Evolutionary conservation across 306 rosid species (phyloP), one percentile per base, ranked within the genome.

Genomic region (Inga leiocalycina): DNA sequence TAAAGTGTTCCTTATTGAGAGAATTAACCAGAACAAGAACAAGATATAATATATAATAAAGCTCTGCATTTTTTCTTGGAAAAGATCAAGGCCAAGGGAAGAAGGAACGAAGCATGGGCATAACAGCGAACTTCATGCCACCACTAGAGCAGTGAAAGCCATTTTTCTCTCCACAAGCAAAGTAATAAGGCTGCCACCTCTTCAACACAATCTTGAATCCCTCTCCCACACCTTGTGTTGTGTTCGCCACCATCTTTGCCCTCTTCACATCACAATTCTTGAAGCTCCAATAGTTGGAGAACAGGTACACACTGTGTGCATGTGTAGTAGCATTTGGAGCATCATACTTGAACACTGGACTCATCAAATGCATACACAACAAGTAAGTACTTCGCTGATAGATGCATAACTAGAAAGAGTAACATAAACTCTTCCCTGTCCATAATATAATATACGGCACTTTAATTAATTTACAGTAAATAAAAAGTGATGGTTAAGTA

Each of bases 61-160:
- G 54, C 19, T 49, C 15, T 49, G 54, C 30, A 1, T 30, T 27
- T 64, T 64, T 12, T 13, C 30, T 37, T 39, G 43, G 43, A 39
- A 5, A 12, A 14, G 11, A 4, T 88, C 88, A 88, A 30, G 87
- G 87, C 64, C 61, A 71, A 66, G 84, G 32, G 80, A 71, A 79
- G 84, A 86, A 84, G 22, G 89, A 82, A 14, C 71, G 90, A 43
- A 84, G 0, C 83, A 81, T 70, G 24, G 98, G 97, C 71, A 85
- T 65, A 11, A 88, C 82, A 71, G 78, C 32, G 67, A 94, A 92
- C 83, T 88, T 94, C 97, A 92, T 94, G 24, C 39, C 80, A 3
- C 98, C 98, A 48, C 62, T 9, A 4, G 80, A 86, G 89, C 98
- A 94, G 79, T 94, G 93, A 19, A 81, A 37, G 1, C 94, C 94